Evolutionary conservation across 1,284 basidiomycete genomes (phyloP).

Genomic region (Grifola frondosa): DNA sequence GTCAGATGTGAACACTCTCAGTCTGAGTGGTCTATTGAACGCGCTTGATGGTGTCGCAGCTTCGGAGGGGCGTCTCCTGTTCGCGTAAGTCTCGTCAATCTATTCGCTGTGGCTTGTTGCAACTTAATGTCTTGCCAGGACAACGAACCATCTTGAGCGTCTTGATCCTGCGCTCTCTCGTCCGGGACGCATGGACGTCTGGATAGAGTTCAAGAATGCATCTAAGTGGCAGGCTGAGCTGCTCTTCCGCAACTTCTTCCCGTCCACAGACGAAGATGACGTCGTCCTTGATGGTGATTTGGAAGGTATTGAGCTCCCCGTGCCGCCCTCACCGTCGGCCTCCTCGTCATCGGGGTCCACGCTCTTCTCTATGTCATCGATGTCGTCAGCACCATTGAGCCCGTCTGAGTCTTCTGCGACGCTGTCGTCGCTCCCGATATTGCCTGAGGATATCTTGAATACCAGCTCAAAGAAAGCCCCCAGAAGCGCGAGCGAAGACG

Average conservation of each 20-base stretch:
- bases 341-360: conserved; percentile 31
- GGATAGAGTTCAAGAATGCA: conserved; percentile 85
- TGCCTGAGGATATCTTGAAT: conserved; percentile 18
- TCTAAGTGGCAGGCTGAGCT: conserved; percentile 79
- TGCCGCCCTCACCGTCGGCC: conserved; percentile 33
- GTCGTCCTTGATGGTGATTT: conserved; percentile 46
- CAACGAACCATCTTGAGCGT: conserved; percentile 81
- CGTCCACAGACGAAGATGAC: conserved; percentile 54
- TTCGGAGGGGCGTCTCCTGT: conserved; percentile 78
- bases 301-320: conserved; percentile 47
- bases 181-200: conserved; percentile 88
- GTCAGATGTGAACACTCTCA: conserved; percentile 78
- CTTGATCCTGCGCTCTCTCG: conserved; percentile 81
- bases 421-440: conserved; percentile 28
- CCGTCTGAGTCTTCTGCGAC: conserved; percentile 25
- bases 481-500: conserved; percentile 28
- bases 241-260: conserved; percentile 86
- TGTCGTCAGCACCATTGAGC: conserved; percentile 24
- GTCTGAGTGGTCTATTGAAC: conserved; percentile 78
- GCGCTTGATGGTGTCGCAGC: conserved; percentile 86
- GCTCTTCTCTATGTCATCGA: conserved; percentile 30
- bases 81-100: conserved; percentile 58
- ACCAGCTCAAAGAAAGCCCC: conserved; percentile 17
- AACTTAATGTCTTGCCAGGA: conserved; percentile 39
- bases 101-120: conserved; percentile 2